A percentile compares a stretch with the other conserved stretches of the same genome.
Evolutionary conservation across 2,329 filamentous ascomycete species (phyloP).

Genomic region (Botrytis byssoidea): DNA sequence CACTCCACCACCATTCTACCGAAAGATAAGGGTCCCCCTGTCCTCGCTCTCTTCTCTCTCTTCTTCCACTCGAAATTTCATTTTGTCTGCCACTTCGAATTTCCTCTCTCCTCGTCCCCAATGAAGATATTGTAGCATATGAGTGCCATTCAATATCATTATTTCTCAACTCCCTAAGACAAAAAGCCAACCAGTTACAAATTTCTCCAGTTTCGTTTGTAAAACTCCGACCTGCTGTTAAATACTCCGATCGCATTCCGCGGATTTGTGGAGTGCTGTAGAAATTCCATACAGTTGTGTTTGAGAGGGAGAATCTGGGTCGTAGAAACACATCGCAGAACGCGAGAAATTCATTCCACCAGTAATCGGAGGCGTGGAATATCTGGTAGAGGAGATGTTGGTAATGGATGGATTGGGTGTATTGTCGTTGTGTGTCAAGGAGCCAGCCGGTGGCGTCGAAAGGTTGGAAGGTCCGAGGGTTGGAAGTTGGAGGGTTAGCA

Average conservation of each 20-base stretch:
- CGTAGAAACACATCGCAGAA: not conserved
- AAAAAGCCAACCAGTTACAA: conserved; percentile 2
- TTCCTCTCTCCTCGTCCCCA: not conserved
- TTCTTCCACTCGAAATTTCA: not conserved
- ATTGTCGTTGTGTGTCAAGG: not conserved
- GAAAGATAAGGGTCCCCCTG: not conserved
- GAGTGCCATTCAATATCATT: not conserved
- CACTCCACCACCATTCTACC: not conserved
- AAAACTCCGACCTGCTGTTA: not conserved
- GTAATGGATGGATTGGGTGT: not conserved
- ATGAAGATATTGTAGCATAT: not conserved
- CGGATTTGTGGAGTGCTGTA: not conserved
- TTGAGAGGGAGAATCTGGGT: not conserved
- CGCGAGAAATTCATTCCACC: not conserved
- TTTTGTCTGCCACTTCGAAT: not conserved
- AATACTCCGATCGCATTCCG: not conserved
- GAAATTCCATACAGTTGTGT: not conserved
- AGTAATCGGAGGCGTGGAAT: not conserved
- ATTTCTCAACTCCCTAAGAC: not conserved
- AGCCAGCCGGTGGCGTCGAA: not conserved
- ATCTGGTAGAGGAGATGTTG: not conserved
- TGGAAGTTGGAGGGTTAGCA: not conserved
- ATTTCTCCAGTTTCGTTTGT: not conserved
- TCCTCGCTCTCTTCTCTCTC: not conserved
- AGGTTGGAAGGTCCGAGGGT: not conserved